Conservation (phyloP, 2,329 filamentous ascomycete genomes). For the Apiospora kogelbergensis region DNA sequence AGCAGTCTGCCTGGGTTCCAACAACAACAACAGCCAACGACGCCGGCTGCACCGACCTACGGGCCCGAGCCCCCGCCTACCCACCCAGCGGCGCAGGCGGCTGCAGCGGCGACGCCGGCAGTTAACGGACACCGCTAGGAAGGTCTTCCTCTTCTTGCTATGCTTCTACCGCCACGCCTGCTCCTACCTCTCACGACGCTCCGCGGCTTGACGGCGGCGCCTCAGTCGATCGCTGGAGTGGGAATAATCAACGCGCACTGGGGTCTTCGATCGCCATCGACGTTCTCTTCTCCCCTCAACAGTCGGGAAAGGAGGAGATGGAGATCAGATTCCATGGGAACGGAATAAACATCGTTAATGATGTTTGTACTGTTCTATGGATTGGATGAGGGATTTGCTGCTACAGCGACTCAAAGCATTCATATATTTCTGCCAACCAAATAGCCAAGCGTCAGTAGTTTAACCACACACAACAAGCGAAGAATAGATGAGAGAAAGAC, state of each 20-base stretch:
- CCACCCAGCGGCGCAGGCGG: not conserved
- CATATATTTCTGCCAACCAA: not conserved
- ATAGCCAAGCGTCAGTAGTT: not conserved
- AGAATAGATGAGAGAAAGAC: not conserved
- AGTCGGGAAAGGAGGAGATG: not conserved
- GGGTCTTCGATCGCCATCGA: not conserved
- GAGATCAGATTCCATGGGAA: no score
- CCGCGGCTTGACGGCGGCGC: not conserved
- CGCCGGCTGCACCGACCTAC: conserved; percentile 10
- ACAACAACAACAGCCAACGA: no score
- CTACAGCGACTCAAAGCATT: not conserved
- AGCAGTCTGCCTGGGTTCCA: not conserved
- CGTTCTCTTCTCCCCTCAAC: not conserved
- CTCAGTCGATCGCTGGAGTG: not conserved
- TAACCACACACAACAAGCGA: not conserved
- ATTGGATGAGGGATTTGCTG: not conserved
- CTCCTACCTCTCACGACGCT: not conserved
- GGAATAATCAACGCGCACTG: not conserved
- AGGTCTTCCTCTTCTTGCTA: not conserved
- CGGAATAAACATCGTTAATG: no score
- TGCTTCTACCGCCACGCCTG: not conserved
- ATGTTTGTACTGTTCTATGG: no score
- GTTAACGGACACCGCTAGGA: conserved; percentile 18
- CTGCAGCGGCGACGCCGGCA: not conserved
- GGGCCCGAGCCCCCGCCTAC: conserved; percentile 13